Base-by-base conservation (phyloP, 2,329 filamentous ascomycete species). In the Colletotrichum scovillei region DNA sequence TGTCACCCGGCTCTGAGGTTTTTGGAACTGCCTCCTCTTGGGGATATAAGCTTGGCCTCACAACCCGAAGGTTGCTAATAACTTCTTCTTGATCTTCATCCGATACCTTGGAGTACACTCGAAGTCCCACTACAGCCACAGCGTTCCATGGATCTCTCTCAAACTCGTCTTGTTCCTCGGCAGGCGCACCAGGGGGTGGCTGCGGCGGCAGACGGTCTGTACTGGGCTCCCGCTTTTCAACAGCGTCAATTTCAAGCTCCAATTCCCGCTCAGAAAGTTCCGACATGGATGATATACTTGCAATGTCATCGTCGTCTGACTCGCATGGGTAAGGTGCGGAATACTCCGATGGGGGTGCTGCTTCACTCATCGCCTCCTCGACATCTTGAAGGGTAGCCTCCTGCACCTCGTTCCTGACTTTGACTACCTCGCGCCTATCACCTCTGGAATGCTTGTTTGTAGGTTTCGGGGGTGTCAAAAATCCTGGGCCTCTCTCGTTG, bases 91-190 rank as follows among this genome's bases (percentile, higher is more conserved):
- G 74, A 12, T 80, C 76, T n/a, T 80, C 79, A 19, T 78, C 79
- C 0, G 78, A 75, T 0, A 81, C 84, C 76, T 88, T 89, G 78
- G 88, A 86, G 76, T 89, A 90, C 5, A 90, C 85, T 14, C 87
- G 82, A 64, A 90, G 78, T 0, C 88, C 88, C 0, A 90, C 84
- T 12, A 89, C 85, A 6, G 83, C 85, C 49, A 89, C 84, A 11
- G 88, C 88, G 75, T 90, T 89, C 88, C 88, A 90, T 8, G 86
- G 85, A 65, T 88, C 84, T 28, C 85, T 83, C 74, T 89, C 86
- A 62, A 87, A 88, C 69, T 90, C 88, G 75, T 89, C 88, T 11
- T 84, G 85, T 7, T 87, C 85, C n/a, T 87, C 85, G 0, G 81
- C 78, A 16, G 77, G 77, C 35, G 69, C 70, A 49, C 69, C 74